Evolutionary conservation across 2,329 filamentous ascomycete species (phyloP).

Genomic region (Monilinia polystroma): DNA sequence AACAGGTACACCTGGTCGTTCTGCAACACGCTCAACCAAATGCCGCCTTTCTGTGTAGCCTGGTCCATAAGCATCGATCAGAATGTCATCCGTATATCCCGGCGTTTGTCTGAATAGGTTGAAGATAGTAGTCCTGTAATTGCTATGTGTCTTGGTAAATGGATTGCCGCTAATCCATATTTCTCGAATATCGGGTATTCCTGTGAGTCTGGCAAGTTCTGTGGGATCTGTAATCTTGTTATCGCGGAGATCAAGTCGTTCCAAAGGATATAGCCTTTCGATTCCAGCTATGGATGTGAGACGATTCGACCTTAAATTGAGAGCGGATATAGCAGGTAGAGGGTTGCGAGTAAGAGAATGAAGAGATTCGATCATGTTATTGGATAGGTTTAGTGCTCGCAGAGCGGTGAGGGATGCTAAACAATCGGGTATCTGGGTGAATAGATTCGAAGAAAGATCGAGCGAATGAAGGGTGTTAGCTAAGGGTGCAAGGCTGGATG

Average conservation of each 20-base stretch:
- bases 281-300: conserved; percentile 84
- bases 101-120: conserved; percentile 90
- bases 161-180: conserved; percentile 92
- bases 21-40: conserved; percentile 76
- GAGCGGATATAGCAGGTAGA: conserved; percentile 85
- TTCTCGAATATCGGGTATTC: conserved; percentile 86
- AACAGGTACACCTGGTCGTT: conserved; percentile 73
- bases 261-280: conserved; percentile 82
- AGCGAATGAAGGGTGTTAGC: conserved; percentile 87
- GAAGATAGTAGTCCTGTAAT: conserved; percentile 88
- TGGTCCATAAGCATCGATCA: conserved; percentile 81
- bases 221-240: conserved; percentile 88
- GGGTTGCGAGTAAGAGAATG: conserved; percentile 84
- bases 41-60: conserved; percentile 83
- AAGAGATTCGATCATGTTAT: conserved; percentile 96
- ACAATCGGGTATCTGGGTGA: conserved; percentile 91
- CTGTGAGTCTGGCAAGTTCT: conserved; percentile 84
- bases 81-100: conserved; percentile 85
- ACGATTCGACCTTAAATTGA: conserved; percentile 88
- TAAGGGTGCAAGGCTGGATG: conserved; percentile 74
- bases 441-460: conserved; percentile 88
- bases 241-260: conserved; percentile 86
- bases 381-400: conserved; percentile 88
- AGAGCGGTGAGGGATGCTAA: conserved; percentile 81
- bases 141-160: conserved; percentile 81